Conservation (phyloP, 164 flowering plant species). For the Tinospora cordifolia region DNA sequence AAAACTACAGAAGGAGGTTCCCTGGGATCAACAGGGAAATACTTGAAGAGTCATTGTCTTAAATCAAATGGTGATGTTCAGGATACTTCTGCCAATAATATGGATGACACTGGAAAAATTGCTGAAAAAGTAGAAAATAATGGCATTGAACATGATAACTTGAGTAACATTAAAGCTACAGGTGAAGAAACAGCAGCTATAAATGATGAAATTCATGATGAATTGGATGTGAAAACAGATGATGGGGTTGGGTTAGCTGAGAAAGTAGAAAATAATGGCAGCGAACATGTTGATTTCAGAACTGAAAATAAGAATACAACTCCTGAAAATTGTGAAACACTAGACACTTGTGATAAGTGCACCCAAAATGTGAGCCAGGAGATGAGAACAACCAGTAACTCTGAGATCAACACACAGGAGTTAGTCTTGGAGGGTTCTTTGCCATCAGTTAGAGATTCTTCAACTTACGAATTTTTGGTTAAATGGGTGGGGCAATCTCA, state of each 20-base stretch:
- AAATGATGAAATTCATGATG: slow-evolving; percentile 24
- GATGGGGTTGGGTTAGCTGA: slow-evolving; percentile 20
- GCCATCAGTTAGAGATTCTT: slow-evolving; percentile 15
- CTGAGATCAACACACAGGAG: slow-evolving; percentile 21
- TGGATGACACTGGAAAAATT: slow-evolving; percentile 20
- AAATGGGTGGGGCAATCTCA: slow-evolving; percentile 97
- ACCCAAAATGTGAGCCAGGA: slow-evolving; percentile 21
- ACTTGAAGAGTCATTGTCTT: slow-evolving; percentile 17
- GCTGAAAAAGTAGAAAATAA: slow-evolving; percentile 16
- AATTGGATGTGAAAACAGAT: slow-evolving; percentile 20
- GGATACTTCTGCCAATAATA: slow-evolving; percentile 23
- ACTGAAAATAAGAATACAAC: slow-evolving; percentile 15
- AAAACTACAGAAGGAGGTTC: slow-evolving; percentile 28
- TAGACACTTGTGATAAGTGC: slow-evolving; percentile 16
- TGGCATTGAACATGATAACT: slow-evolving; percentile 6
- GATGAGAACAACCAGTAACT: slow-evolving; percentile 11
- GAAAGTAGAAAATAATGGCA: slow-evolving; percentile 13
- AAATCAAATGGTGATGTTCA: slow-evolving; percentile 16
- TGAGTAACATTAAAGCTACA: slow-evolving; percentile 18
- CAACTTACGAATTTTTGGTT: slow-evolving; percentile 67
- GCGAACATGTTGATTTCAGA: slow-evolving; percentile 10
- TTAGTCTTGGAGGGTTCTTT: slow-evolving; percentile 21
- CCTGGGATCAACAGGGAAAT: slow-evolving; percentile 19
- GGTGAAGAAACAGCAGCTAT: slow-evolving; percentile 9
- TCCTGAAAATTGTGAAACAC: slow-evolving; percentile 16